Evolutionary conservation across 2,329 filamentous ascomycete genomes (phyloP).

Genomic region (Hypomyces perniciosus): DNA sequence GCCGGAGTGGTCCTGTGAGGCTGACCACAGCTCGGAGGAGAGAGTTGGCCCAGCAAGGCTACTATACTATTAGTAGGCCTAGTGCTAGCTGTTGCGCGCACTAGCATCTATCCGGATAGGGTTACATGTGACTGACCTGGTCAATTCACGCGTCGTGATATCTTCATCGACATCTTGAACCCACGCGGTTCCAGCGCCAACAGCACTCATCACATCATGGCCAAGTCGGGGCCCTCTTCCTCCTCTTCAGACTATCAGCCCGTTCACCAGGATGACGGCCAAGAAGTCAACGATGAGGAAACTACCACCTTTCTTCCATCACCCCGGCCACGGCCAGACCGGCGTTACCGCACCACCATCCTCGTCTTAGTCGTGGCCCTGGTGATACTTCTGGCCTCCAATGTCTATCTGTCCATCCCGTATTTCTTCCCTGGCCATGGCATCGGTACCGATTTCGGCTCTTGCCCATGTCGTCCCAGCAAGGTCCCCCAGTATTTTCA

Average conservation of each 20-base stretch:
- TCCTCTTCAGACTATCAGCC: constrained; percentile 25
- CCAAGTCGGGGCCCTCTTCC: background rate
- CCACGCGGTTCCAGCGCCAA: background rate
- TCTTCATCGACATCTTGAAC: background rate
- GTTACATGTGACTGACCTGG: too few relatives aligned
- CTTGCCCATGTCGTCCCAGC: constrained; percentile 27
- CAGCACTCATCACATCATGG: constrained; percentile 1
- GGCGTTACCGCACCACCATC: constrained; percentile 25
- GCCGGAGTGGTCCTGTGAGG: too few relatives aligned
- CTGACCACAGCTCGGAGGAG: too few relatives aligned
- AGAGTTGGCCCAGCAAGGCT: too few relatives aligned
- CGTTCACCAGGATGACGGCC: constrained; percentile 28
- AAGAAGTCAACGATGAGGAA: constrained; percentile 13
- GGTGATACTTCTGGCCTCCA: constrained; percentile 32
- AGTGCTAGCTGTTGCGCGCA: background rate
- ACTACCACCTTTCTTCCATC: constrained; percentile 8
- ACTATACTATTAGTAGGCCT: background rate
- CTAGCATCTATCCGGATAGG: background rate
- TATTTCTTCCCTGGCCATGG: constrained; percentile 20
- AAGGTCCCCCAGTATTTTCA: constrained; percentile 58
- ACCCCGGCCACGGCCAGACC: constrained; percentile 18
- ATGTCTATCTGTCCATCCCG: constrained; percentile 32
- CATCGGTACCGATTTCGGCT: constrained; percentile 17
- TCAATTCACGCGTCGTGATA: background rate
- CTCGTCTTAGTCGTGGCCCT: constrained; percentile 29